Conservation (phyloP, 2,329 filamentous ascomycete species). For the Diaporthe capsici region DNA sequence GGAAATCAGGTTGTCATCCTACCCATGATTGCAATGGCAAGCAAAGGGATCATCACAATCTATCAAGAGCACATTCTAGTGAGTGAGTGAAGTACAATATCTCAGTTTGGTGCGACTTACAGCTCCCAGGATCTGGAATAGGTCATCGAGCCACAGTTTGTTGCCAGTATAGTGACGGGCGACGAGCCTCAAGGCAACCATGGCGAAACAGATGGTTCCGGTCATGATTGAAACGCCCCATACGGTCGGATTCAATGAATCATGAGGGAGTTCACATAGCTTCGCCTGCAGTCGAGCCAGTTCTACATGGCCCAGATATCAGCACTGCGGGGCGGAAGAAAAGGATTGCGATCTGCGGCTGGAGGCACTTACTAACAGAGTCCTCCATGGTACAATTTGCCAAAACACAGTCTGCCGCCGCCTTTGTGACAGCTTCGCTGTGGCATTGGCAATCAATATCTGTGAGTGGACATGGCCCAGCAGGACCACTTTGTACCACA, state of each 20-base stretch:
- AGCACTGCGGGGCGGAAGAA: neutral
- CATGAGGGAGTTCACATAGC: constrained; percentile 8
- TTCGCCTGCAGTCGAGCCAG: constrained; percentile 5
- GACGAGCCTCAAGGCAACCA: constrained; percentile 5
- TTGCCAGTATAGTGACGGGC: constrained; percentile 11
- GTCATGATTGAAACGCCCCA: constrained; percentile 12
- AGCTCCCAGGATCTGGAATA: constrained; percentile 16
- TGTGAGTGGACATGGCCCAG: constrained; percentile 10
- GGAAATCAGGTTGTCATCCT: neutral
- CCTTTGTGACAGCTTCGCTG: constrained; percentile 8
- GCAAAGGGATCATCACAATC: constrained; percentile 23
- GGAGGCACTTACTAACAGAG: neutral
- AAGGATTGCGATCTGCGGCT: neutral
- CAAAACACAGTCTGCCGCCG: neutral
- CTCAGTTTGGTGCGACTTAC: neutral
- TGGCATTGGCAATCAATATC: constrained; percentile 24
- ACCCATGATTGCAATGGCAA: neutral
- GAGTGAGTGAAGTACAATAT: neutral
- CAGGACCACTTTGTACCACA: constrained; percentile 3
- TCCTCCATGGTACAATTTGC: constrained; percentile 19
- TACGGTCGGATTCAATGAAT: neutral
- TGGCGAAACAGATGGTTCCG: constrained; percentile 1
- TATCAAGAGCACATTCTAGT: neutral
- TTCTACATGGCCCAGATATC: neutral
- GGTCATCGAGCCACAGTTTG: constrained; percentile 20